Percentiles rank a stretch among this genome's conserved stretches.
Conservation (phyloP, 129 eudicot genomes). For the Apium graveolens region DNA sequence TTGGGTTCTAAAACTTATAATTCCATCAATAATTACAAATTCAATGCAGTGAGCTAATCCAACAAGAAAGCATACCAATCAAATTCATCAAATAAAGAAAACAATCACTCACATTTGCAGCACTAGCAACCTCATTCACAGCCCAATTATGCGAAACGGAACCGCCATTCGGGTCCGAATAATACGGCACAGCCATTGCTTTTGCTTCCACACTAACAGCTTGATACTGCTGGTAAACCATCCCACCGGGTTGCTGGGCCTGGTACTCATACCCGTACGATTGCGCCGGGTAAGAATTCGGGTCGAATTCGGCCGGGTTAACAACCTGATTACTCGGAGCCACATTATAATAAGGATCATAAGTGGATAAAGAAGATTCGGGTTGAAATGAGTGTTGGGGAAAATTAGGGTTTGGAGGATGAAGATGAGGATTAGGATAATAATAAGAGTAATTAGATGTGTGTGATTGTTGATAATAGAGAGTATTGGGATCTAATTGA, state of each 20-base stretch:
- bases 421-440: slow-evolving; percentile 1
- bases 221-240: slow-evolving; percentile 24
- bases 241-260: slow-evolving; percentile 19
- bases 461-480: background rate
- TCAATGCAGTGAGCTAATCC: too few relatives aligned
- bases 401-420: slow-evolving; percentile 25
- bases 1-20: background rate
- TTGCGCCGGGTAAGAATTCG: slow-evolving; percentile 21
- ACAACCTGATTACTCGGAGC: background rate
- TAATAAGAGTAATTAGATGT: background rate
- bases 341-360: background rate
- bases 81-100: background rate
- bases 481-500: background rate
- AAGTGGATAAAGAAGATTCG: background rate
- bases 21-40: too few relatives aligned
- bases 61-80: background rate
- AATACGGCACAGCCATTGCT: slow-evolving; percentile 21
- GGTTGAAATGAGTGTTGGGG: slow-evolving; percentile 11
- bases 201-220: slow-evolving; percentile 17
- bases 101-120: slow-evolving; percentile 15
- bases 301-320: slow-evolving; percentile 32
- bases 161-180: slow-evolving; percentile 16
- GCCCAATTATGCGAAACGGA: slow-evolving; percentile 18
- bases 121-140: slow-evolving; percentile 4
- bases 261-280: slow-evolving; percentile 17